Evolutionary conservation across 73 alveolate genomes (phyloP).

Genomic region (Paraurostyla sp.): DNA sequence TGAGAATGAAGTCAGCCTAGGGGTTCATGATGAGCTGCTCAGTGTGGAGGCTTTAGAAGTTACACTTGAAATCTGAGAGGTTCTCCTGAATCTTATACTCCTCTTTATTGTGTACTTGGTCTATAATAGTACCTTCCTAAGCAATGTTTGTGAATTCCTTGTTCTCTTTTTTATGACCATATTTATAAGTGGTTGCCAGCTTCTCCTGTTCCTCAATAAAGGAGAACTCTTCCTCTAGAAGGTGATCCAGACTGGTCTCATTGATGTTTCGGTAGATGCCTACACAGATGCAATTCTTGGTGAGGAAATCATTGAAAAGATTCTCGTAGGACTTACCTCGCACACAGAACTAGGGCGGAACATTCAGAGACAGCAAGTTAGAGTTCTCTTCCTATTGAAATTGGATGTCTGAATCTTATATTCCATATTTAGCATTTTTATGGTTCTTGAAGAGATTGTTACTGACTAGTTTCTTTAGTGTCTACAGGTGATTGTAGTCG

Average conservation of each 20-base stretch:
- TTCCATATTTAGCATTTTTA: neutral
- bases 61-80: slow-evolving; percentile 29
- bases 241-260: neutral
- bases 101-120: neutral
- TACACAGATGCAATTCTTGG: slow-evolving; percentile 17
- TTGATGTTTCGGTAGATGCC: neutral
- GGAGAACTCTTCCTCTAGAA: slow-evolving; percentile 33
- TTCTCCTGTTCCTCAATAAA: neutral
- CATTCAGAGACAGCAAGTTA: neutral
- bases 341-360: neutral
- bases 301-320: slow-evolving; percentile 11
- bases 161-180: too few relatives aligned
- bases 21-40: slow-evolving; percentile 18
- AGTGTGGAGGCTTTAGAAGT: neutral
- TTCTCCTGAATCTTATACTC: neutral
- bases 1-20: neutral
- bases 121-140: too few relatives aligned
- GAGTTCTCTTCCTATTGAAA: neutral
- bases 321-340: neutral
- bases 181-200: too few relatives aligned
- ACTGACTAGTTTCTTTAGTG: neutral
- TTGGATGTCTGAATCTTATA: neutral
- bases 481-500: neutral
- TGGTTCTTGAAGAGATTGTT: neutral
- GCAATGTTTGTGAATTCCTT: too few relatives aligned